Base-by-base conservation (phyloP, 768 basidiomycete species). In the Termitomyces eurrhizus region DNA sequence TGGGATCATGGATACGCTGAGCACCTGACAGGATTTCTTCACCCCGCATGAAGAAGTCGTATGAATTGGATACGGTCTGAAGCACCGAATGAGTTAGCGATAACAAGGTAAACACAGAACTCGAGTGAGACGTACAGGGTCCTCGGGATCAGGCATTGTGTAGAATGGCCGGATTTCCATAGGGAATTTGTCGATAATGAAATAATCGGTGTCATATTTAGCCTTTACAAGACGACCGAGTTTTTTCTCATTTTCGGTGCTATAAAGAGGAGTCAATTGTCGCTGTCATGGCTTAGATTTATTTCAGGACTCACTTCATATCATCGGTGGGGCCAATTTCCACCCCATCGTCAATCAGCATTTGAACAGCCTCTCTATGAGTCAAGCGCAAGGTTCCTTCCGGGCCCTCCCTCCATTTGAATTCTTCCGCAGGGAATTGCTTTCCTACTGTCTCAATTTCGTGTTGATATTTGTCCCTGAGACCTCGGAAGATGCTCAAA, bases 21-120 rank as follows among this genome's bases (percentile, higher is more conserved):
- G 96, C 97, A 16, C 97, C 97, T 4, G 96, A 98, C 44, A 98
- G 82, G 69, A 99, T 98, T 74, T 99, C 97, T 76, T 99, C 95
- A 12, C 97, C 97, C 36, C 97, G 86, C 96, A 99, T 98, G 84
- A 99, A 98, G 78, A 99, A 98, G 77, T 99, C 97, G 74, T 98
- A 99, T 26, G 97, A 98, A 76, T 98, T 98, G 54, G 97, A 98
- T 44, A 97, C 79, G 8, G 85, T 87, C 90, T 95, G 68, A 21
- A 35, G 62, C 24, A 62, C 66, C 11, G 57, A 59, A 59, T 62
- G 24, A 54, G 39, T 49, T 18, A 33, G 2, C 18, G 42, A 44
- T 36, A 37, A 55, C 62, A 55, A 62, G 41, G 36, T 21, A 41
- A 51, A 18, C 54, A 44, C n/a, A 33, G 26, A 39, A 41, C 50